Conservation (phyloP, 345 rosid genomes). For the Durio zibethinus region DNA sequence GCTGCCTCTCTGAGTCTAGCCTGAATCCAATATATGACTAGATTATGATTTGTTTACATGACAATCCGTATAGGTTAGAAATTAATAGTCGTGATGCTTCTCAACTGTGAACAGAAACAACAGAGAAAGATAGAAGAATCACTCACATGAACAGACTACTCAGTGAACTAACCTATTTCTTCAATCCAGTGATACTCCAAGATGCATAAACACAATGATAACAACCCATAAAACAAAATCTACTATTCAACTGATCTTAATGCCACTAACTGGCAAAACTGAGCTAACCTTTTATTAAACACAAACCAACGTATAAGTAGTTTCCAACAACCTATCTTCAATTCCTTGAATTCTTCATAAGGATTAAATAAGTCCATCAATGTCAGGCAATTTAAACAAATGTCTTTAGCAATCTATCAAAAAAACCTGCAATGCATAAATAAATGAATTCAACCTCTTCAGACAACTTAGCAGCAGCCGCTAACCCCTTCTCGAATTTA, state of each 20-base stretch:
- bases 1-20: slow-evolving; percentile 89
- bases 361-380: background rate
- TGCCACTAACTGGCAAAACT: slow-evolving; percentile 47
- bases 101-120: slow-evolving; percentile 3
- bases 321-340: background rate
- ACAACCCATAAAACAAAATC: background rate
- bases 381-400: background rate
- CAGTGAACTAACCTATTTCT: background rate
- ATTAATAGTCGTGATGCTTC: slow-evolving; percentile 9
- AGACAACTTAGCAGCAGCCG: slow-evolving; percentile 93
- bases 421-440: background rate
- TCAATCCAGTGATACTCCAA: background rate
- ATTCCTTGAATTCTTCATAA: background rate
- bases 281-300: slow-evolving; percentile 61
- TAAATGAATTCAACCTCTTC: slow-evolving; percentile 61
- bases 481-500: slow-evolving; percentile 92
- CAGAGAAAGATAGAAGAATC: background rate
- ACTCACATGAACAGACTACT: background rate
- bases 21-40: slow-evolving; percentile 43
- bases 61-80: background rate
- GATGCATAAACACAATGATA: background rate
- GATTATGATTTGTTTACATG: slow-evolving; percentile 4
- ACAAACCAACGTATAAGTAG: background rate
- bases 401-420: background rate
- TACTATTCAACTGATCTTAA: background rate